phyloP scores from a whole-genome alignment of 2,329 filamentous ascomycete species.

The Aspergillus carbonarius region DNA sequence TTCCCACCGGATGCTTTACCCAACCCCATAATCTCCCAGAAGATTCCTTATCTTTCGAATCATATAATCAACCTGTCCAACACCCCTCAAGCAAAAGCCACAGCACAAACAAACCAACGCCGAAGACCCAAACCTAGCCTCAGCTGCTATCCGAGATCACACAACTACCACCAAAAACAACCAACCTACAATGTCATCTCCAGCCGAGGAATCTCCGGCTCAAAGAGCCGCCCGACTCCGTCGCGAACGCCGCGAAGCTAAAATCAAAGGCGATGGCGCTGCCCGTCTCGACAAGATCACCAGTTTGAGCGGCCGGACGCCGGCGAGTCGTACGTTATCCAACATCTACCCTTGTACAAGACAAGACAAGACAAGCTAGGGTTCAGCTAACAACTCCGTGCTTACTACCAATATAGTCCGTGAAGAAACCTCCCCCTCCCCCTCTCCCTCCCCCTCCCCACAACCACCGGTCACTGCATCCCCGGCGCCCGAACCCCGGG shows the following conservation, averaged over 20 bases:
- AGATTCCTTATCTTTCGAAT: no score
- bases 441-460: slow-evolving; percentile 28
- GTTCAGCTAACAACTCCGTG: slow-evolving; percentile 9
- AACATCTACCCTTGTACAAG: background rate
- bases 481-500: background rate
- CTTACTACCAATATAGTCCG: slow-evolving; percentile 19
- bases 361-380: no score
- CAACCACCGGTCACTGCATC: slow-evolving; percentile 11
- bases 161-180: slow-evolving; percentile 9
- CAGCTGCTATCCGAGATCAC: background rate
- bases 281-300: slow-evolving; percentile 63
- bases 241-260: slow-evolving; percentile 63
- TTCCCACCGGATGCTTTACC: no score
- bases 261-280: slow-evolving; percentile 59
- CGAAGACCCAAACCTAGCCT: no score
- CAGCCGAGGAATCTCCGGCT: slow-evolving; percentile 46
- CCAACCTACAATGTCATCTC: slow-evolving; percentile 30
- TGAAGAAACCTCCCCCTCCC: slow-evolving; percentile 29
- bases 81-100: no score
- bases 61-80: no score
- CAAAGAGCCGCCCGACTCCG: slow-evolving; percentile 58
- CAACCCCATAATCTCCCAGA: no score
- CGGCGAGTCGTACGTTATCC: slow-evolving; percentile 37
- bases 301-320: slow-evolving; percentile 54
- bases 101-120: no score